Conservation (phyloP, 2,329 filamentous ascomycete species). For the Volutella citrinella region DNA sequence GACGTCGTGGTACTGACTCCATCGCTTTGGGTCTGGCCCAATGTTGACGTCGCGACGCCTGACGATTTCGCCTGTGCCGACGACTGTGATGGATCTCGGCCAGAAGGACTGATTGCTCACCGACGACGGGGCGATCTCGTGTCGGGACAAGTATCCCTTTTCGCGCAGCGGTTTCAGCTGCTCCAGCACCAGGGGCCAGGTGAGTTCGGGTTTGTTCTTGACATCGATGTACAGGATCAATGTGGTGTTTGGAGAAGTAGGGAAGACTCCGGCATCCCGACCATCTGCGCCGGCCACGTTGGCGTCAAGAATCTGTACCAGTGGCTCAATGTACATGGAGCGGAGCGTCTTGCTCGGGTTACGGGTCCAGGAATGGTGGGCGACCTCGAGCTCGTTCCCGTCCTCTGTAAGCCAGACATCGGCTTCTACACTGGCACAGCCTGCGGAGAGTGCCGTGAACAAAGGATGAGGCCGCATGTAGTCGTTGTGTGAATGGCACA, state of each 20-base stretch:
- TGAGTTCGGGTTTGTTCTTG: constrained; percentile 44
- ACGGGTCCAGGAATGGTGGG: constrained; percentile 50
- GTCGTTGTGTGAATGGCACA: constrained; percentile 63
- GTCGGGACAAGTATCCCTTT: constrained; percentile 53
- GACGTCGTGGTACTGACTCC: constrained; percentile 44
- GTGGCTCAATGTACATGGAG: constrained; percentile 61
- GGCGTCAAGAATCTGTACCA: constrained; percentile 54
- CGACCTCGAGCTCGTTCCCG: constrained; percentile 54
- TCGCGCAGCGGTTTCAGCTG: constrained; percentile 54
- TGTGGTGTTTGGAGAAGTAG: constrained; percentile 47
- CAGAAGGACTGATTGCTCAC: constrained; percentile 34
- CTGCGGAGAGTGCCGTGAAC: constrained; percentile 57
- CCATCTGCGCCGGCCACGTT: neutral
- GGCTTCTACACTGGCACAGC: constrained; percentile 63
- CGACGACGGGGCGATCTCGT: constrained; percentile 38
- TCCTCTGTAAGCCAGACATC: constrained; percentile 59
- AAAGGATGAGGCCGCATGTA: constrained; percentile 63
- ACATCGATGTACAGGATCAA: constrained; percentile 66
- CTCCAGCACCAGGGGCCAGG: constrained; percentile 24
- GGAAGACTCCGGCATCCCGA: constrained; percentile 49
- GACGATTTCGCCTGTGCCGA: constrained; percentile 57
- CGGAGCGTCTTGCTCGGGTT: constrained; percentile 54
- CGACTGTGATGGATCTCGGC: constrained; percentile 59
- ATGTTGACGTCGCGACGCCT: constrained; percentile 18
- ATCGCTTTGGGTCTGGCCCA: constrained; percentile 8